Conservation (phyloP, 2,329 filamentous ascomycete species). For the Podosphaera xanthii region DNA sequence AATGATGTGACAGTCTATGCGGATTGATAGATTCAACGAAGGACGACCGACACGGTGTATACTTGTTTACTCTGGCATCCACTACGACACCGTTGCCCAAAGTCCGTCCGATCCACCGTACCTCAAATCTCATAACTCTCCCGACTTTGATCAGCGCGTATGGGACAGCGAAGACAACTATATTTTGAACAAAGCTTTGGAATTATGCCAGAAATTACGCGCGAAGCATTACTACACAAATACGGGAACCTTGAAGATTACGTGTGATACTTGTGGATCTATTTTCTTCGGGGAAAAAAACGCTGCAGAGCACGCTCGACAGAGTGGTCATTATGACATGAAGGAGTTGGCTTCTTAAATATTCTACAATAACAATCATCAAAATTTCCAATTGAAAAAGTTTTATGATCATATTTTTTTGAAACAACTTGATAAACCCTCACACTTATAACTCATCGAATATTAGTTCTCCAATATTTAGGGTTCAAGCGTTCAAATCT, state of each 20-base stretch:
- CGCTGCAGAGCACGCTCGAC: constrained; percentile 36
- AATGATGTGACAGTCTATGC: constrained; percentile 24
- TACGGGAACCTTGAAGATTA: constrained; percentile 55
- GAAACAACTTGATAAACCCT: not conserved
- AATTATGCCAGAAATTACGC: constrained; percentile 42
- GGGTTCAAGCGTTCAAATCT: no score
- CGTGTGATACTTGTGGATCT: constrained; percentile 52
- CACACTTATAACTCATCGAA: no score
- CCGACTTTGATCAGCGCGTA: constrained; percentile 48
- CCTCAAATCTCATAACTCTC: constrained; percentile 31
- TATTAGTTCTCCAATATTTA: no score
- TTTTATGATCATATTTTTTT: not conserved
- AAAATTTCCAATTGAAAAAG: not conserved
- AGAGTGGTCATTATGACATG: constrained; percentile 36
- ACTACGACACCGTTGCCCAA: constrained; percentile 77
- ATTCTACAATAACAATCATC: not conserved
- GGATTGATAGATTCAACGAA: constrained; percentile 60
- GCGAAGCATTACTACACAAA: constrained; percentile 72
- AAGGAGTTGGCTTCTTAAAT: constrained; percentile 20
- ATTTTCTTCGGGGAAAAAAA: constrained; percentile 42
- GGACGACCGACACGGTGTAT: constrained; percentile 42
- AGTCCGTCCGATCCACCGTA: constrained; percentile 35
- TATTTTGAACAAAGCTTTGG: constrained; percentile 44
- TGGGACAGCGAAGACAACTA: constrained; percentile 34
- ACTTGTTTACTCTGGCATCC: constrained; percentile 75